Conservation (phyloP, 2,329 filamentous ascomycete genomes). For the Aureobasidium uvarum region DNA sequence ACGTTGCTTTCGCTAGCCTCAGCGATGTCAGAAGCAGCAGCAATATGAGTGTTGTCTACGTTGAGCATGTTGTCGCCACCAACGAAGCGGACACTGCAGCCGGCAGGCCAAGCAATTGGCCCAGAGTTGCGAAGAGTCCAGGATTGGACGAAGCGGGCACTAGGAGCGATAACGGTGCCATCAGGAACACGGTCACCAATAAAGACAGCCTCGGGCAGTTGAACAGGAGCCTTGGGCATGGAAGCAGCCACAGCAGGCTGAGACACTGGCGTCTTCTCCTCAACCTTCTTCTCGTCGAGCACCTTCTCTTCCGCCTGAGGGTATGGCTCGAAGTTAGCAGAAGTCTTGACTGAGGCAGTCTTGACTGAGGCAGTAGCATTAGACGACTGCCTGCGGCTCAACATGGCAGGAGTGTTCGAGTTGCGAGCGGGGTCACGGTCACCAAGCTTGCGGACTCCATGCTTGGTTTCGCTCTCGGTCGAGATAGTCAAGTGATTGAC, state of each 20-base stretch:
- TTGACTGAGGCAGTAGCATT: slow-evolving; percentile 54
- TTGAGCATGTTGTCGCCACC: slow-evolving; percentile 97
- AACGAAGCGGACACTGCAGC: slow-evolving; percentile 86
- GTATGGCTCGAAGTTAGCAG: slow-evolving; percentile 66
- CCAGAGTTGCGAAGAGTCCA: slow-evolving; percentile 91
- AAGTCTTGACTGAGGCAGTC: slow-evolving; percentile 63
- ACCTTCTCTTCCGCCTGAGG: slow-evolving; percentile 16
- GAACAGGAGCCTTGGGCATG: slow-evolving; percentile 29
- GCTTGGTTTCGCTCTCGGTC: slow-evolving; percentile 73
- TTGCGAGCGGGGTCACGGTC: slow-evolving; percentile 51
- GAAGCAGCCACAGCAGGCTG: background rate
- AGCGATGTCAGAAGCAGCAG: slow-evolving; percentile 72
- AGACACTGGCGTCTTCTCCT: background rate
- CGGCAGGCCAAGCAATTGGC: slow-evolving; percentile 74
- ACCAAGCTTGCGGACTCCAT: slow-evolving; percentile 70
- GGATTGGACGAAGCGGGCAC: slow-evolving; percentile 78
- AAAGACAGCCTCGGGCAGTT: slow-evolving; percentile 63
- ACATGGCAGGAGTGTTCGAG: slow-evolving; percentile 28
- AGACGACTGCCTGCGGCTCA: slow-evolving; percentile 4
- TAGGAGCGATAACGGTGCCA: slow-evolving; percentile 68
- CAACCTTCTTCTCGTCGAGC: slow-evolving; percentile 1
- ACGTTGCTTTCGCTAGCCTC: slow-evolving; percentile 80
- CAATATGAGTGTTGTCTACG: slow-evolving; percentile 74
- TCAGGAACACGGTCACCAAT: slow-evolving; percentile 76
- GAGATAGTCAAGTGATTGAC: slow-evolving; percentile 84